These are phyloP conservation scores for Inga oerstediana DNA, from an alignment of 306 rosid genomes.

Conservation along the genomic window DNA sequence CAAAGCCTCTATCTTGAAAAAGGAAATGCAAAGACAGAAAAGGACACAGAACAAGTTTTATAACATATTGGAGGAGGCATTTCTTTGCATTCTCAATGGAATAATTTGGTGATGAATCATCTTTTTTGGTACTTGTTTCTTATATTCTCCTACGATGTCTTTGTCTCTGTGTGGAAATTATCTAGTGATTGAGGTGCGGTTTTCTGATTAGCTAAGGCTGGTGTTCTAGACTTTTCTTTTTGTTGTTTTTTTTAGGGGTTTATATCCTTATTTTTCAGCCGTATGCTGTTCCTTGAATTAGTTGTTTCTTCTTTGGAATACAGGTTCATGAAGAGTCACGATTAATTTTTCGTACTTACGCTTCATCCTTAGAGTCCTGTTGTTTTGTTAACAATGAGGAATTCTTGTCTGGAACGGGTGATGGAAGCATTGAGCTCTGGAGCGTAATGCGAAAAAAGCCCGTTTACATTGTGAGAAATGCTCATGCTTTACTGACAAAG, in stretches of 20 bases:
- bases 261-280: constrained; percentile 6
- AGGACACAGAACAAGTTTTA: not conserved
- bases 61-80: not conserved
- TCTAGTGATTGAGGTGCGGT: not conserved
- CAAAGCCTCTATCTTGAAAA: not conserved
- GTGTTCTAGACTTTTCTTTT: not conserved
- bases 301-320: constrained; percentile 33
- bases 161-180: not conserved
- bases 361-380: constrained; percentile 85
- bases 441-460: constrained; percentile 77
- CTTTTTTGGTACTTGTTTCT: constrained; percentile 1
- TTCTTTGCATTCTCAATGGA: not conserved
- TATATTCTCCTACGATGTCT: constrained; percentile 13
- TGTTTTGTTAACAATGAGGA: constrained; percentile 85
- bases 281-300: constrained; percentile 17
- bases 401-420: constrained; percentile 84
- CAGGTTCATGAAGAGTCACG: constrained; percentile 98
- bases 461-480: constrained; percentile 68
- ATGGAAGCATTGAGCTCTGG: constrained; percentile 95
- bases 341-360: constrained; percentile 85
- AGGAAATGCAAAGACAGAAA: not conserved
- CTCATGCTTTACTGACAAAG: constrained; percentile 59
- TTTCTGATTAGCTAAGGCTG: constrained; percentile 2
- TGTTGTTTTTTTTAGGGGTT: not conserved
- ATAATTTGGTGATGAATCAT: constrained; percentile 1